Conservation (phyloP, 1,284 basidiomycete genomes). For the Peniophora sp. region DNA sequence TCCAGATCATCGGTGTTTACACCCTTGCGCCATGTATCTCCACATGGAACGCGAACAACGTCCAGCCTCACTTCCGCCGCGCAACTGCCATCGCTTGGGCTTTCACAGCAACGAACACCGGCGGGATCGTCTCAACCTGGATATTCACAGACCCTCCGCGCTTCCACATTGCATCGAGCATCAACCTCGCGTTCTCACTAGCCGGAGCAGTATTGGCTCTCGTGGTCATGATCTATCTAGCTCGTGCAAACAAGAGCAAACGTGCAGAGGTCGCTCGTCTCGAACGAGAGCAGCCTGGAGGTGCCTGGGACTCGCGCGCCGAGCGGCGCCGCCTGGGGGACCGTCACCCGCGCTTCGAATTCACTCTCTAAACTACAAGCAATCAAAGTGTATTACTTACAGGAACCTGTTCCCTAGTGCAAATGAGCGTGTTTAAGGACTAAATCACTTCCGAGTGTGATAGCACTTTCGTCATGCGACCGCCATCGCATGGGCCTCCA, state of each 20-base stretch:
- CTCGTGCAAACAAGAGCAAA: conserved; percentile 5
- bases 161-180: conserved; percentile 9
- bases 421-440: no score
- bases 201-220: conserved; percentile 2
- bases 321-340: conserved; percentile 11
- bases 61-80: conserved; percentile 43
- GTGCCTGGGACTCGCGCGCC: conserved; percentile 9
- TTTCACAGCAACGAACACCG: conserved; percentile 45
- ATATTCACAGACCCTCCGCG: conserved; percentile 25
- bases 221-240: conserved; percentile 6
- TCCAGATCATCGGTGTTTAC: conserved; percentile 40
- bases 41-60: conserved; percentile 53
- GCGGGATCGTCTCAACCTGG: conserved; percentile 53
- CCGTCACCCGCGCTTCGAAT: conserved; percentile 13
- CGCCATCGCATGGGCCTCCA: conserved; percentile 43
- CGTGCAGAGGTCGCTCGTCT: conserved; percentile 3
- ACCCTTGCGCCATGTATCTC: conserved; percentile 32
- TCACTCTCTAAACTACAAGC: conserved; percentile 4
- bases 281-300: conserved; percentile 3
- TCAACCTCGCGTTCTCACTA: conserved; percentile 10
- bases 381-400: background rate
- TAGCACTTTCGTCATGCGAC: conserved; percentile 45
- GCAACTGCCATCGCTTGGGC: conserved; percentile 47
- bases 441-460: no score
- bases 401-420: no score